Conservation (phyloP, 345 rosid species). For the Viola odorata region DNA sequence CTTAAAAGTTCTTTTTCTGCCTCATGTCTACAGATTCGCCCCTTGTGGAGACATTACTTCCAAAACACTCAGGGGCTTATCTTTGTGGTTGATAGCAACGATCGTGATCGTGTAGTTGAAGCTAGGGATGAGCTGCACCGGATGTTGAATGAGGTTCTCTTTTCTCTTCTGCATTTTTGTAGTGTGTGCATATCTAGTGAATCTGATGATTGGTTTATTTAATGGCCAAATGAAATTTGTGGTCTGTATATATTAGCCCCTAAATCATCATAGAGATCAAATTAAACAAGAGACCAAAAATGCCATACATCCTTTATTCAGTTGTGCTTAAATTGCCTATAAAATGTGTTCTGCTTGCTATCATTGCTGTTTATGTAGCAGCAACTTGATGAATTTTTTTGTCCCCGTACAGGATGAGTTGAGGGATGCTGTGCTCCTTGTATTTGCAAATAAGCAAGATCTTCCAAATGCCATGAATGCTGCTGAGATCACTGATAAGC, state of each 20-base stretch:
- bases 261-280: too few species aligned
- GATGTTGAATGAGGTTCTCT: slow-evolving; percentile 66
- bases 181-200: too few species aligned
- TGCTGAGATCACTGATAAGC: slow-evolving; percentile 42
- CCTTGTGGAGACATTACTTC: slow-evolving; percentile 67
- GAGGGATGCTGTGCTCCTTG: slow-evolving; percentile 92
- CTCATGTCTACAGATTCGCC: slow-evolving; percentile 39
- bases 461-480: slow-evolving; percentile 66
- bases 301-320: too few species aligned
- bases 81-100: slow-evolving; percentile 85
- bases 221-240: not conserved
- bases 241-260: too few species aligned
- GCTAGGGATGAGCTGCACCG: slow-evolving; percentile 78
- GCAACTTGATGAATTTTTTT: not conserved
- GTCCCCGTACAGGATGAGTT: slow-evolving; percentile 50
- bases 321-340: too few species aligned
- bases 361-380: too few species aligned
- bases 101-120: slow-evolving; percentile 67
- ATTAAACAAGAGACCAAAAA: too few species aligned
- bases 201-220: too few species aligned
- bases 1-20: not conserved
- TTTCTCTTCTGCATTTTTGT: not conserved
- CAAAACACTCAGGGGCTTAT: slow-evolving; percentile 84
- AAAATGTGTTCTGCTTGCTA: too few species aligned
- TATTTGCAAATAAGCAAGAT: slow-evolving; percentile 87